A percentile compares a stretch with the other conserved stretches of the same genome.
Evolutionary conservation across 1,284 basidiomycete genomes (phyloP).

Genomic region (Papiliotrema terrestris): DNA sequence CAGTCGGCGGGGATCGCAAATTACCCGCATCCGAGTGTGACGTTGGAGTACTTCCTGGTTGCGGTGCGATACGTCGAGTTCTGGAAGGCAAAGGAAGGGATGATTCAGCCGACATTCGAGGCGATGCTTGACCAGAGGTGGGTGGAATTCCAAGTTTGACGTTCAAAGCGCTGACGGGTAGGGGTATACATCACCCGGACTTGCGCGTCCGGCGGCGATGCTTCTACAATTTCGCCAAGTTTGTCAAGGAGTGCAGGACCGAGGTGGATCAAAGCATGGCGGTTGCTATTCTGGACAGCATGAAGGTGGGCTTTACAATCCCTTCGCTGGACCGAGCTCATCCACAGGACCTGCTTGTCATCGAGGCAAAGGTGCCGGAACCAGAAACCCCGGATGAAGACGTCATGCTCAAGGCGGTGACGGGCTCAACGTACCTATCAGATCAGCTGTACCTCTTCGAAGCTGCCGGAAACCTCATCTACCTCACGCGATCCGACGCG

Average conservation of each 20-base stretch:
- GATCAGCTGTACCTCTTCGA: slow-evolving; percentile 96
- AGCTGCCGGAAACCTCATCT: slow-evolving; percentile 76
- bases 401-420: slow-evolving; percentile 70
- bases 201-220: slow-evolving; percentile 70
- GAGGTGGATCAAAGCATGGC: slow-evolving; percentile 76
- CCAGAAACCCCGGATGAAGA: slow-evolving; percentile 56
- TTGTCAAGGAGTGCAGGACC: slow-evolving; percentile 78
- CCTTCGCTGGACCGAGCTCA: slow-evolving; percentile 3
- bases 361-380: slow-evolving; percentile 50
- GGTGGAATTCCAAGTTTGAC: slow-evolving; percentile 1
- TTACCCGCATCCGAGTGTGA: slow-evolving; percentile 84
- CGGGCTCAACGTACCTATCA: slow-evolving; percentile 64
- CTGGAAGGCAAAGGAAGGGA: slow-evolving; percentile 86
- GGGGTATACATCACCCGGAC: slow-evolving; percentile 82
- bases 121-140: slow-evolving; percentile 82
- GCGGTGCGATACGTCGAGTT: slow-evolving; percentile 90
- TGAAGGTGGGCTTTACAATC: slow-evolving; percentile 53
- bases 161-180: slow-evolving; percentile 42
- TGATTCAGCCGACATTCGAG: slow-evolving; percentile 78
- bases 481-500: slow-evolving; percentile 62
- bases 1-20: slow-evolving; percentile 77
- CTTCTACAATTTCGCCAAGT: slow-evolving; percentile 90
- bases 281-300: slow-evolving; percentile 65
- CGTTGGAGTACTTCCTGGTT: slow-evolving; percentile 91
- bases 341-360: slow-evolving; percentile 51